phyloP scores from a whole-genome alignment of 75 land plant species.

The Picea glauca region DNA sequence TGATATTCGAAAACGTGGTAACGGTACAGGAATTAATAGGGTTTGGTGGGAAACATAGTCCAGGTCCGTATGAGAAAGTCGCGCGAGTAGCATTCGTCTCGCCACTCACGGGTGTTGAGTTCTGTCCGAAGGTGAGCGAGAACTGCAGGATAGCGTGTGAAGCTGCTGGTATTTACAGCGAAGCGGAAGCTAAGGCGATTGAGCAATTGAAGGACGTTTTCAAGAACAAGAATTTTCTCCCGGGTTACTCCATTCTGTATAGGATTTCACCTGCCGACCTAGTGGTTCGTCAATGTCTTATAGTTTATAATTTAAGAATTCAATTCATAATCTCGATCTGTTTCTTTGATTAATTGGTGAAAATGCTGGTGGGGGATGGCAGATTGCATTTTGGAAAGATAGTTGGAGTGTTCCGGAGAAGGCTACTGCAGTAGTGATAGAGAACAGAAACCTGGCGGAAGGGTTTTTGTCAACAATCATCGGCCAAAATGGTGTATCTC shows the following conservation, averaged over 20 bases:
- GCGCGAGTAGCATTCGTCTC: conserved; percentile 29
- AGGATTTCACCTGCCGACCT: conserved; percentile 28
- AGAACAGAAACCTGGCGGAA: conserved; percentile 41
- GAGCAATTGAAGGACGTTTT: conserved; percentile 44
- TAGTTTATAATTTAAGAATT: no score
- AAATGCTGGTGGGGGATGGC: not conserved
- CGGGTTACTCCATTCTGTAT: conserved; percentile 49
- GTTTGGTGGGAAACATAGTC: not conserved
- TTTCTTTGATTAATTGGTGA: no score
- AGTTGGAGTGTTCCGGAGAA: conserved; percentile 23
- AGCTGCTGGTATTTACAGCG: conserved; percentile 33
- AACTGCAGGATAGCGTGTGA: conserved; percentile 42
- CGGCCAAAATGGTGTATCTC: conserved; percentile 64
- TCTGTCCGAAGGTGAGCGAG: conserved; percentile 62
- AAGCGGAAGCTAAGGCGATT: conserved; percentile 37
- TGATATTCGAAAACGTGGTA: not conserved
- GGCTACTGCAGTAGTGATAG: conserved; percentile 24
- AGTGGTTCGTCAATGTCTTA: conserved; percentile 6
- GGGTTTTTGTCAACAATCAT: conserved; percentile 59
- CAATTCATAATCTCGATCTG: no score
- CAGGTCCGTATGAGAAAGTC: conserved; percentile 58
- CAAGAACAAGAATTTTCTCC: conserved; percentile 51
- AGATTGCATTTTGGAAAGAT: conserved; percentile 60
- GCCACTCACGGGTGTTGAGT: conserved; percentile 52
- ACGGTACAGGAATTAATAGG: no score